These are phyloP conservation scores for Forsythia viridissima DNA, from an alignment of 257 asterid species.

Conservation along the genomic window DNA sequence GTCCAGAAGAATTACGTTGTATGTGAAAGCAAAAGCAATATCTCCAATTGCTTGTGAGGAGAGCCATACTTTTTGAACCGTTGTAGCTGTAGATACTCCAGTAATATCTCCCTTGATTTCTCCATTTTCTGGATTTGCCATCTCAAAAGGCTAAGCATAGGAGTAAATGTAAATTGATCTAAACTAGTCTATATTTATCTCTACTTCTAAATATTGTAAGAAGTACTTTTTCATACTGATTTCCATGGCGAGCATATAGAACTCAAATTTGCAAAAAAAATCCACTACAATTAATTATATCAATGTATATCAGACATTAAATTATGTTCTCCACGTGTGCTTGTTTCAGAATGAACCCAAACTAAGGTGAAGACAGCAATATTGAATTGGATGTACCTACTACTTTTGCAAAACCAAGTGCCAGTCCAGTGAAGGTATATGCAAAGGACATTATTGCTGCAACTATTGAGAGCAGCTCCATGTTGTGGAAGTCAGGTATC, in stretches of 20 bases:
- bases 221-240: not conserved
- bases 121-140: slow-evolving; percentile 38
- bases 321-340: too few relatives aligned
- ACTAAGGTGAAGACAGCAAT: not conserved
- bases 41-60: slow-evolving; percentile 53
- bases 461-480: slow-evolving; percentile 53
- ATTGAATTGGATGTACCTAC: slow-evolving; percentile 33
- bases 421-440: slow-evolving; percentile 54
- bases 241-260: not conserved
- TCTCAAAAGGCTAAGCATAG: not conserved
- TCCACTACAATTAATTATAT: not conserved
- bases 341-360: not conserved
- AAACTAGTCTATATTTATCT: too few relatives aligned
- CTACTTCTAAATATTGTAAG: not conserved
- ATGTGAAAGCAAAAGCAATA: slow-evolving; percentile 59
- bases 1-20: slow-evolving; percentile 50
- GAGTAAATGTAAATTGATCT: not conserved
- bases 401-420: slow-evolving; percentile 50
- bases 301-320: too few relatives aligned
- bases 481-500: slow-evolving; percentile 61
- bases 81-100: slow-evolving; percentile 32
- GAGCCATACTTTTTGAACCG: slow-evolving; percentile 45
- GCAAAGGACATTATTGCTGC: slow-evolving; percentile 64
- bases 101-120: slow-evolving; percentile 34
- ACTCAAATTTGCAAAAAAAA: not conserved